phyloP scores from a whole-genome alignment of 768 basidiomycete species.

The Suillus discolor region DNA sequence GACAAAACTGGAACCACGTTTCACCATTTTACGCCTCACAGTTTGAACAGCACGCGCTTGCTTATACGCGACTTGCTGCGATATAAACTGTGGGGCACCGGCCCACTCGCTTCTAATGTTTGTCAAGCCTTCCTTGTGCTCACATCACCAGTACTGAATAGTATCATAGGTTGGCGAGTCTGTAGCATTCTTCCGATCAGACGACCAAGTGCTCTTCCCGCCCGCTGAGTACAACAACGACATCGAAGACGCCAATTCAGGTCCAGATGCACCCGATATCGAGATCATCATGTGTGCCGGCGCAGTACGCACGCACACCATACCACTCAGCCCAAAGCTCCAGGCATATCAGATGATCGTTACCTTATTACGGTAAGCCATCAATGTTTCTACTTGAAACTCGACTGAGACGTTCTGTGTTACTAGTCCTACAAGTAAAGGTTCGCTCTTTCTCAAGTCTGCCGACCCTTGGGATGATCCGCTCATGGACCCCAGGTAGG shows the following conservation, averaged over 20 bases:
- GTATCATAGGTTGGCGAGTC: slow-evolving; percentile 28
- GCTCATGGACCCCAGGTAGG: slow-evolving; percentile 47
- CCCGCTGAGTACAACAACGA: slow-evolving; percentile 27
- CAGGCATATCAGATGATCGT: slow-evolving; percentile 22
- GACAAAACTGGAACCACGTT: slow-evolving; percentile 50
- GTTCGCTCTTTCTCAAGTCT: slow-evolving; percentile 43
- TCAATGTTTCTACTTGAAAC: neutral
- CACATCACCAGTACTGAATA: slow-evolving; percentile 1
- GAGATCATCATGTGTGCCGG: slow-evolving; percentile 26
- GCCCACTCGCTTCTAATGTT: slow-evolving; percentile 59
- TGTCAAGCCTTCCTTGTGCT: neutral
- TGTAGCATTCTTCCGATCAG: slow-evolving; percentile 34
- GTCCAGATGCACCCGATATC: slow-evolving; percentile 31
- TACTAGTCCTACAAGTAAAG: slow-evolving; percentile 46
- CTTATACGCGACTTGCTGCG: slow-evolving; percentile 37
- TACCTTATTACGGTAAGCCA: slow-evolving; percentile 28
- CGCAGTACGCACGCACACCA: neutral
- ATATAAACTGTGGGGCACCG: slow-evolving; percentile 48
- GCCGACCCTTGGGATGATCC: slow-evolving; percentile 43
- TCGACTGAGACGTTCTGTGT: neutral
- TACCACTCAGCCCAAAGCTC: slow-evolving; percentile 1
- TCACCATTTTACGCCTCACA: slow-evolving; percentile 38
- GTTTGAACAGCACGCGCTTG: slow-evolving; percentile 22
- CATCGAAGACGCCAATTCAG: slow-evolving; percentile 34
- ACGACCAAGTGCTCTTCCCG: slow-evolving; percentile 34